Evolutionary conservation across 2,329 filamentous ascomycete genomes (phyloP).

Genomic region (Talaromyces atroroseus): DNA sequence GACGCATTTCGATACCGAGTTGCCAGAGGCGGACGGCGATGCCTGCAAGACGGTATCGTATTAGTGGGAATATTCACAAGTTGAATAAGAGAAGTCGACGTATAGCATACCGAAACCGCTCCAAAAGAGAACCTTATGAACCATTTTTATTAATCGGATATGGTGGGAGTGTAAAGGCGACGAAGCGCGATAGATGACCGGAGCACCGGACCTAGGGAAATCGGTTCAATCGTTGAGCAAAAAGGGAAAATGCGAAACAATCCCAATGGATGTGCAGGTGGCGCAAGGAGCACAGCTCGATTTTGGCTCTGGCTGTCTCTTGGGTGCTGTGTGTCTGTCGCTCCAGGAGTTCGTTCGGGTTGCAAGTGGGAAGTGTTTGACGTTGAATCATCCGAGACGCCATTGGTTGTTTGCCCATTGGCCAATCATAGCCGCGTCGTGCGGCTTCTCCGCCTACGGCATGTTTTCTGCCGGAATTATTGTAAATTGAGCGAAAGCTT

Average conservation of each 20-base stretch:
- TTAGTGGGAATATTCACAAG: conserved; percentile 11
- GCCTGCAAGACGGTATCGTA: conserved; percentile 50
- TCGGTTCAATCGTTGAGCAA: not conserved
- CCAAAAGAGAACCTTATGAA: conserved; percentile 51
- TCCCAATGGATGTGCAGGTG: not conserved
- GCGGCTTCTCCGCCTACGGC: conserved; percentile 5
- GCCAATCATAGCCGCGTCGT: conserved; percentile 1
- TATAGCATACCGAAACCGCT: conserved; percentile 72
- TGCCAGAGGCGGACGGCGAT: conserved; percentile 91
- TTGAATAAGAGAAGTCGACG: conserved; percentile 3
- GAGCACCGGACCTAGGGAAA: conserved; percentile 3
- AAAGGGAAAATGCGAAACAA: not conserved
- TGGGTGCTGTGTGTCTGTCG: not conserved
- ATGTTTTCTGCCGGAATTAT: conserved; percentile 12
- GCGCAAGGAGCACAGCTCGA: not conserved
- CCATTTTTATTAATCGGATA: conserved; percentile 32
- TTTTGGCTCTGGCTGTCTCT: conserved; percentile 11
- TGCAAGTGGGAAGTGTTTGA: not conserved
- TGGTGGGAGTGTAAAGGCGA: conserved; percentile 17
- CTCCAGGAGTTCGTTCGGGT: not conserved
- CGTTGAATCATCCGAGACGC: not conserved
- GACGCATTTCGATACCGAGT: conserved; percentile 96
- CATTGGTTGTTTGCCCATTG: not conserved
- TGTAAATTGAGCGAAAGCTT: not conserved
- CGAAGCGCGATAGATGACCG: conserved; percentile 4